Conservation (phyloP, 352 stramenopile species). For the Globisporangium irregulare region DNA sequence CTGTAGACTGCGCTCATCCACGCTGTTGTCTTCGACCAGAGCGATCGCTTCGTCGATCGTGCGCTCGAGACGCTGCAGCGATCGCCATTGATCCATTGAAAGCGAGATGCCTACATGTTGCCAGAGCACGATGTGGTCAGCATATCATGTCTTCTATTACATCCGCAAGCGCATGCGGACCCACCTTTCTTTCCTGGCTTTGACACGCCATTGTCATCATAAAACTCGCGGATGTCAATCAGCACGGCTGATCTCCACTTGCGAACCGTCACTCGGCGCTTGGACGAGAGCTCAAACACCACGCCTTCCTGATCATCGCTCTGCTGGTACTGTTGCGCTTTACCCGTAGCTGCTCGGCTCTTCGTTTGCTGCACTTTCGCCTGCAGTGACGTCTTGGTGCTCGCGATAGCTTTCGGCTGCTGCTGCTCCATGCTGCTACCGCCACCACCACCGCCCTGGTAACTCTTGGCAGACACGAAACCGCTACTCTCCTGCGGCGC, state of each 20-base stretch:
- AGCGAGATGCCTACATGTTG: slow-evolving; percentile 46
- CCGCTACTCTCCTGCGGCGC: background rate
- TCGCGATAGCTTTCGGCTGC: background rate
- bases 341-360: slow-evolving; percentile 7
- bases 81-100: slow-evolving; percentile 51
- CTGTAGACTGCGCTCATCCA: slow-evolving; percentile 30
- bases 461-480: background rate
- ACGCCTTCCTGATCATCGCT: slow-evolving; percentile 22
- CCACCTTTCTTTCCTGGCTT: slow-evolving; percentile 80
- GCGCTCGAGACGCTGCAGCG: slow-evolving; percentile 32
- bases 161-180: background rate
- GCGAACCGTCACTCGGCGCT: slow-evolving; percentile 55
- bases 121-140: no score
- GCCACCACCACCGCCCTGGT: background rate
- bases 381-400: background rate
- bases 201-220: slow-evolving; percentile 49
- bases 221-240: slow-evolving; percentile 79
- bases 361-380: slow-evolving; percentile 8
- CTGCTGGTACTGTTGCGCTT: background rate
- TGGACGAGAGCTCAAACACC: slow-evolving; percentile 55
- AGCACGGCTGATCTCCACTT: slow-evolving; percentile 50
- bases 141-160: no score
- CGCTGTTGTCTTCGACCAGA: slow-evolving; percentile 43
- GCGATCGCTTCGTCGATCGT: slow-evolving; percentile 41
- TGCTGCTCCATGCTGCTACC: background rate